A percentile compares a stretch with the other conserved stretches of the same genome.
Evolutionary conservation across 495 filamentous ascomycete species (phyloP).

Genomic region (Penicillium tannophilum): DNA sequence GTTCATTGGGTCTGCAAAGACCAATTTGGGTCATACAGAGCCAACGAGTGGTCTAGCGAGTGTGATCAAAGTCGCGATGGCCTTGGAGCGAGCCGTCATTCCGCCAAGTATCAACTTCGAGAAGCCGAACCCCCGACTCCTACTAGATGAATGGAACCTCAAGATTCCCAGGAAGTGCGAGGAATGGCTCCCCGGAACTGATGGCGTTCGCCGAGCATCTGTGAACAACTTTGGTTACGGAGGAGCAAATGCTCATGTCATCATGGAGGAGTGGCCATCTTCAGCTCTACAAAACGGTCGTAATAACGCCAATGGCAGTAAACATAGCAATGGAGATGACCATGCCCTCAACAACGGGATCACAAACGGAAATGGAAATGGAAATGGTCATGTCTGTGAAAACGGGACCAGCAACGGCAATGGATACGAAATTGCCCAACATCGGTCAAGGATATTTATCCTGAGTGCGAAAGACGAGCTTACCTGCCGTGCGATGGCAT

Average conservation of each 20-base stretch:
- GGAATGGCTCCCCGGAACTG: conserved; percentile 18
- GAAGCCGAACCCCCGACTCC: conserved; percentile 38
- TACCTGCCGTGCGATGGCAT: too few relatives aligned
- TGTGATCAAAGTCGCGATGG: conserved; percentile 45
- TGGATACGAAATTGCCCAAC: too few relatives aligned
- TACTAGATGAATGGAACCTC: conserved; percentile 10
- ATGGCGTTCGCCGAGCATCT: conserved; percentile 30
- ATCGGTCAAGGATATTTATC: too few relatives aligned
- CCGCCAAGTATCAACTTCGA: conserved; percentile 43
- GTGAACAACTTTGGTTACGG: conserved; percentile 40
- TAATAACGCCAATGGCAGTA: conserved; percentile 6
- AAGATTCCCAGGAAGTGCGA: conserved; percentile 8
- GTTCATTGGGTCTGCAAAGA: conserved; percentile 47
- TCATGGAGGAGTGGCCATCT: conserved; percentile 43
- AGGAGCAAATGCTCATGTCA: conserved; percentile 35
- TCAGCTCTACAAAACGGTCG: conserved; percentile 24
- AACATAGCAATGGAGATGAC: conserved; percentile 19
- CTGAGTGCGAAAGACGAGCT: too few relatives aligned
- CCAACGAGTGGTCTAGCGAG: conserved; percentile 42
- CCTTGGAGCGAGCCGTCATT: conserved; percentile 47
- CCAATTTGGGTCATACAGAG: conserved; percentile 48
- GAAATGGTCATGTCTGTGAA: too few relatives aligned
- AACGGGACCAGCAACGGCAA: too few relatives aligned
- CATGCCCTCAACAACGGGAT: background rate
- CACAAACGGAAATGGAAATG: too few relatives aligned